phyloP scores from a whole-genome alignment of 768 basidiomycete genomes.

The Boletus patriciae region DNA sequence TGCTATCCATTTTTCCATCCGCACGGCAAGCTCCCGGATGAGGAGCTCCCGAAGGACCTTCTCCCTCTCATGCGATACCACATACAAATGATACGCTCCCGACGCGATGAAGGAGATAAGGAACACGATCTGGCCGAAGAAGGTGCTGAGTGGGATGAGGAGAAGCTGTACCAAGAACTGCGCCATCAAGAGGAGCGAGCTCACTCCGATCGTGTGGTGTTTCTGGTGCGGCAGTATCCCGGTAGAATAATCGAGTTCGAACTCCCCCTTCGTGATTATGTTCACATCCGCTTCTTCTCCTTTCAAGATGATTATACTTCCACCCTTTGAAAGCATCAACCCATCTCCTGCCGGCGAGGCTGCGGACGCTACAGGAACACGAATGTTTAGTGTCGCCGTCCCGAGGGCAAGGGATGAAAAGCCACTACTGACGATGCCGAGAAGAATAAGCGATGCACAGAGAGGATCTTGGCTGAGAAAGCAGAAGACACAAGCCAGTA shows the following conservation, averaged over 20 bases:
- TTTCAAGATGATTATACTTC: conserved; percentile 26
- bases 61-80: conserved; percentile 34
- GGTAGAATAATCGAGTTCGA: conserved; percentile 27
- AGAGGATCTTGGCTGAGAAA: conserved; percentile 22
- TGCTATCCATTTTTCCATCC: conserved; percentile 13
- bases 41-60: conserved; percentile 21
- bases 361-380: conserved; percentile 23
- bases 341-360: conserved; percentile 34
- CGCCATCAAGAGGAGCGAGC: conserved; percentile 26
- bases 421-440: conserved; percentile 34
- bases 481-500: conserved; percentile 21
- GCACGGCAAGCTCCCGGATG: conserved; percentile 2
- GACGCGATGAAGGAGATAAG: conserved; percentile 31
- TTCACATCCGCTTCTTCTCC: conserved; percentile 32
- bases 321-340: conserved; percentile 21
- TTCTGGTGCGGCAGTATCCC: conserved; percentile 4
- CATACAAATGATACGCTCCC: conserved; percentile 33
- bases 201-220: conserved; percentile 19
- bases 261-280: conserved; percentile 33
- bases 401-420: conserved; percentile 31
- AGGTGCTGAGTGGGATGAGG: conserved; percentile 27
- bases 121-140: conserved; percentile 36
- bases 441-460: conserved; percentile 31
- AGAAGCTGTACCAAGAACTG: conserved; percentile 36
- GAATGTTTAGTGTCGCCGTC: conserved; percentile 25